phyloP scores from a whole-genome alignment of 1,139 yeast species.

The Sugiyamaella japonica region DNA sequence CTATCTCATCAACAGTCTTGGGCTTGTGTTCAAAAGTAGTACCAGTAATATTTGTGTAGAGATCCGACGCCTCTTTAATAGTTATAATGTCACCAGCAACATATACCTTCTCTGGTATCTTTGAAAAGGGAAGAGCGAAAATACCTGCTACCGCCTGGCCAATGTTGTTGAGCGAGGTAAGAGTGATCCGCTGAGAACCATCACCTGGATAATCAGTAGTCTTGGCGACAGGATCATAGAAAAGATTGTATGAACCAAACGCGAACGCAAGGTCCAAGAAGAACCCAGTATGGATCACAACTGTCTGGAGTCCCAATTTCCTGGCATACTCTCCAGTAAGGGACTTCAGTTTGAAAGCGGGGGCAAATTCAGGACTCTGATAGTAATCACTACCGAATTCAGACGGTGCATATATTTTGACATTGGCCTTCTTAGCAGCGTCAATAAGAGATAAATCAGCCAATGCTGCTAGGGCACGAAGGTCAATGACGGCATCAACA shows the following conservation, averaged over 20 bases:
- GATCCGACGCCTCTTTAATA: slow-evolving; percentile 44
- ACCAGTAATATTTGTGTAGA: slow-evolving; percentile 47
- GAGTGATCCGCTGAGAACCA: slow-evolving; percentile 35
- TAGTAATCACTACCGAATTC: slow-evolving; percentile 56
- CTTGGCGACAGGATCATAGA: slow-evolving; percentile 16
- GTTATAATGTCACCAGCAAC: slow-evolving; percentile 48
- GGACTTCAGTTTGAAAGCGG: slow-evolving; percentile 45
- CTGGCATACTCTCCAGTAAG: slow-evolving; percentile 47
- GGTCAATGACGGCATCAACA: slow-evolving; percentile 53
- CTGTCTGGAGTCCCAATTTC: slow-evolving; percentile 52
- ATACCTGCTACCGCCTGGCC: slow-evolving; percentile 51
- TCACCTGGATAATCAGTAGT: slow-evolving; percentile 40
- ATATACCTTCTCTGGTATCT: slow-evolving; percentile 50
- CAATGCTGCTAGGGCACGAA: slow-evolving; percentile 35
- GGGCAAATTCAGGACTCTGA: slow-evolving; percentile 37
- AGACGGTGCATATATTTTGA: slow-evolving; percentile 59
- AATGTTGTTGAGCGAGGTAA: slow-evolving; percentile 48
- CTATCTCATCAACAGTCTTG: slow-evolving; percentile 40
- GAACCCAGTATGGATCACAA: slow-evolving; percentile 48
- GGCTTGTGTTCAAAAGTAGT: slow-evolving; percentile 42
- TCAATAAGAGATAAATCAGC: slow-evolving; percentile 34
- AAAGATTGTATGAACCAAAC: slow-evolving; percentile 16
- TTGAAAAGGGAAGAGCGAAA: slow-evolving; percentile 42
- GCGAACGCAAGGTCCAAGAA: slow-evolving; percentile 43
- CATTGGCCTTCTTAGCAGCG: slow-evolving; percentile 46